Percentiles rank a stretch among this genome's conserved stretches.
These are phyloP conservation scores for Podospora appendiculata DNA, from an alignment of 495 filamentous ascomycete species.

Conservation along the genomic window DNA sequence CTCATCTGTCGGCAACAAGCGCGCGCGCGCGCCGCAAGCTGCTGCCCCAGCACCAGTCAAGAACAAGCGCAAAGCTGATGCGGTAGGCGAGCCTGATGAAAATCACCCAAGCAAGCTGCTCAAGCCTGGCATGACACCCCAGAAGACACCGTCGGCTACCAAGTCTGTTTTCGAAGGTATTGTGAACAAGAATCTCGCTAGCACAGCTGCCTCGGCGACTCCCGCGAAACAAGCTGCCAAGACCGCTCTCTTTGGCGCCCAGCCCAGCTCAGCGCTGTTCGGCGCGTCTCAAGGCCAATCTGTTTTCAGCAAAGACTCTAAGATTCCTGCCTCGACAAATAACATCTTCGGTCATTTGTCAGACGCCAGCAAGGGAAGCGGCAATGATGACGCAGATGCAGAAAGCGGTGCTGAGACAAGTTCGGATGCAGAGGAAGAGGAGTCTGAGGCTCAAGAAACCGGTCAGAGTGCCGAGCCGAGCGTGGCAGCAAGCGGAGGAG, in stretches of 20 bases:
- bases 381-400: constrained; percentile 35
- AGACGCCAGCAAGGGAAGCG: constrained; percentile 40
- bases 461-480: constrained; percentile 25
- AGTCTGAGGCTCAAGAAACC: constrained; percentile 31
- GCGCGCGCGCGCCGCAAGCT: constrained; percentile 25
- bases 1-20: constrained; percentile 34
- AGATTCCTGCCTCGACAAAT: constrained; percentile 9
- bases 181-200: constrained; percentile 21
- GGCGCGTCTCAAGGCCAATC: constrained; percentile 15
- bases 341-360: constrained; percentile 62
- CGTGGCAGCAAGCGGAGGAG: constrained; percentile 22
- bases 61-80: constrained; percentile 38
- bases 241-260: constrained; percentile 18
- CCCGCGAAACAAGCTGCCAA: constrained; percentile 20
- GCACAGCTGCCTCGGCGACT: constrained; percentile 5
- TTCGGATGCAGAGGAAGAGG: constrained; percentile 33
- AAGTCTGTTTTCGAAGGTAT: constrained; percentile 40
- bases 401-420: constrained; percentile 40
- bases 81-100: constrained; percentile 37
- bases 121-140: constrained; percentile 37
- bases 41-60: constrained; percentile 14
- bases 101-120: constrained; percentile 52
- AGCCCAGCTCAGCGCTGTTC: constrained; percentile 2
- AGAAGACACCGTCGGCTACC: constrained; percentile 35
- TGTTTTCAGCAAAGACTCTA: constrained; percentile 17